Conservation (phyloP, 139 green algal genomes). For the Chlamydomonas incerta region DNA sequence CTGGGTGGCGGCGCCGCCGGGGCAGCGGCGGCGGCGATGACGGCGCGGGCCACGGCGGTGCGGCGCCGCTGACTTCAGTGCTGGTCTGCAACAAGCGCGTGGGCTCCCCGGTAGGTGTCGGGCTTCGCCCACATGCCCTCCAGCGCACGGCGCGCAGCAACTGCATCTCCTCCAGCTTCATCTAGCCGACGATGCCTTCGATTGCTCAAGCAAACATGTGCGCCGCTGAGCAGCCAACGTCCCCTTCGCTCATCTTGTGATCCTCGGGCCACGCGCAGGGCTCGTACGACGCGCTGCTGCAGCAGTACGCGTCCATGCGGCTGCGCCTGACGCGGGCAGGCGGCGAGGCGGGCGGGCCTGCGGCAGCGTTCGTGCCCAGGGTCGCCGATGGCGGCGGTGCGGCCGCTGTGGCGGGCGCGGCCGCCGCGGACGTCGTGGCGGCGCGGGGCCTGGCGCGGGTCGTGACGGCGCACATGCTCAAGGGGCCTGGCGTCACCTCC, state of each 20-base stretch:
- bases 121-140: too few relatives aligned
- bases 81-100: conserved; percentile 6
- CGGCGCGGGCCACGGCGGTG: neutral
- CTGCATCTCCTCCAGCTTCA: too few relatives aligned
- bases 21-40: neutral
- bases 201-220: too few relatives aligned
- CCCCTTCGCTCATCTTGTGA: too few relatives aligned
- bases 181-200: too few relatives aligned
- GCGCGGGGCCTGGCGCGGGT: neutral
- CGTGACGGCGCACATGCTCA: conserved; percentile 5
- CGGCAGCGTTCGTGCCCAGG: neutral
- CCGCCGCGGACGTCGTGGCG: too few relatives aligned
- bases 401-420: neutral
- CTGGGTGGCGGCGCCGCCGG: neutral
- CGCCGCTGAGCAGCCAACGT: too few relatives aligned
- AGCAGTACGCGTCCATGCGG: conserved; percentile 1
- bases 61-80: neutral
- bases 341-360: neutral
- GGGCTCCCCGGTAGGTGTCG: neutral
- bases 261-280: too few relatives aligned
- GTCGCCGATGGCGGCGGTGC: neutral
- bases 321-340: neutral
- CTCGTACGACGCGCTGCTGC: neutral
- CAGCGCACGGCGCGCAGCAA: too few relatives aligned
- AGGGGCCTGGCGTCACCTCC: neutral